A percentile compares a stretch with the other conserved stretches of the same genome.
These are phyloP conservation scores for Hericium erinaceus DNA, from an alignment of 768 basidiomycete genomes.

Conservation along the genomic window DNA sequence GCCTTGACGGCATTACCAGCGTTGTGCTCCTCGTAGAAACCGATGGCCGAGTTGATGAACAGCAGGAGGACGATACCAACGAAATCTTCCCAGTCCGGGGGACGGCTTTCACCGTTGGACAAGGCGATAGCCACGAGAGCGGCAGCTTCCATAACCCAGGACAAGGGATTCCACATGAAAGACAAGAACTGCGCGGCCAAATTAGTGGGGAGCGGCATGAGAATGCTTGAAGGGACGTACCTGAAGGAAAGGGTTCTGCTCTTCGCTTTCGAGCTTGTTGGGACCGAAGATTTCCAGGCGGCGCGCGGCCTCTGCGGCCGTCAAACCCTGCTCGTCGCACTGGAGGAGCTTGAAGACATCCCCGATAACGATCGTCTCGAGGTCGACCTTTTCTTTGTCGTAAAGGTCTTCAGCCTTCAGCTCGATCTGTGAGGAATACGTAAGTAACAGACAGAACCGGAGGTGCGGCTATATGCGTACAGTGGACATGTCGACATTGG, in stretches of 20 bases:
- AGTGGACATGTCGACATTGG: slow-evolving; percentile 79
- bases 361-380: slow-evolving; percentile 93
- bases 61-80: slow-evolving; percentile 89
- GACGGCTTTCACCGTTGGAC: slow-evolving; percentile 78
- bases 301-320: slow-evolving; percentile 61
- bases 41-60: slow-evolving; percentile 91
- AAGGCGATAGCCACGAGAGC: slow-evolving; percentile 91
- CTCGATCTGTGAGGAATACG: slow-evolving; percentile 45
- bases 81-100: slow-evolving; percentile 98
- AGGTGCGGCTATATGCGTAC: slow-evolving; percentile 24
- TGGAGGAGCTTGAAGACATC: slow-evolving; percentile 96
- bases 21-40: slow-evolving; percentile 96
- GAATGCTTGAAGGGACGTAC: not conserved
- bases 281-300: slow-evolving; percentile 93
- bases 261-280: slow-evolving; percentile 87
- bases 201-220: not conserved
- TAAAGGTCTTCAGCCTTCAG: slow-evolving; percentile 90
- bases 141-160: slow-evolving; percentile 99
- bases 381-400: slow-evolving; percentile 98
- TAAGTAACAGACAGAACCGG: not conserved
- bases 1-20: slow-evolving; percentile 99
- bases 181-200: slow-evolving; percentile 54
- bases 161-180: slow-evolving; percentile 99
- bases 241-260: slow-evolving; percentile 70
- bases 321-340: slow-evolving; percentile 76